These are phyloP conservation scores for Populus nigra DNA, from an alignment of 345 rosid genomes.

Conservation along the genomic window DNA sequence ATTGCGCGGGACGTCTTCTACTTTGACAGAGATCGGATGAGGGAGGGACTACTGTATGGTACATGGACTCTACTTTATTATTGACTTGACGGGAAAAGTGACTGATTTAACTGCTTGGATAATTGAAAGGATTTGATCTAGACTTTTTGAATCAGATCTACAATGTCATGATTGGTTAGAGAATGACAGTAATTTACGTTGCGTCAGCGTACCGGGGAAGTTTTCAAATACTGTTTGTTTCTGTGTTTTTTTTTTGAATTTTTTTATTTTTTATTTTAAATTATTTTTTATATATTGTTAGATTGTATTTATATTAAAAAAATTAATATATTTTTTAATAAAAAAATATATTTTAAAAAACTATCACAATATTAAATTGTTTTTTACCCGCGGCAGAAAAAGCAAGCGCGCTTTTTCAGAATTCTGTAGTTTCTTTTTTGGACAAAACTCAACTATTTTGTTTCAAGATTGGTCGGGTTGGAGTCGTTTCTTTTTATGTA, in stretches of 20 bases:
- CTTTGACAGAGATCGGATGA: neutral
- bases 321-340: no score
- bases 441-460: neutral
- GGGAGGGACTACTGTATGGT: neutral
- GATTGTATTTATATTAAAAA: no score
- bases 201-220: constrained; percentile 7
- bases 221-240: no score
- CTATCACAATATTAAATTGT: no score
- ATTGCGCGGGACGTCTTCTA: constrained; percentile 13
- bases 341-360: no score
- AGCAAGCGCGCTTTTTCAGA: constrained; percentile 2
- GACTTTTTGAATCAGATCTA: neutral
- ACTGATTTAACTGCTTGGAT: neutral
- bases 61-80: no score
- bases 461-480: neutral
- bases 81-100: neutral
- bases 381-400: no score
- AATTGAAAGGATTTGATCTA: neutral
- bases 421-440: neutral
- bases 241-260: no score
- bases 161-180: neutral
- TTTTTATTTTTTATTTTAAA: no score
- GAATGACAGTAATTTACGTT: no score
- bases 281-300: no score
- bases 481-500: neutral